phyloP scores from a whole-genome alignment of 352 stramenopile genomes.

The Blastocystis sp. region DNA sequence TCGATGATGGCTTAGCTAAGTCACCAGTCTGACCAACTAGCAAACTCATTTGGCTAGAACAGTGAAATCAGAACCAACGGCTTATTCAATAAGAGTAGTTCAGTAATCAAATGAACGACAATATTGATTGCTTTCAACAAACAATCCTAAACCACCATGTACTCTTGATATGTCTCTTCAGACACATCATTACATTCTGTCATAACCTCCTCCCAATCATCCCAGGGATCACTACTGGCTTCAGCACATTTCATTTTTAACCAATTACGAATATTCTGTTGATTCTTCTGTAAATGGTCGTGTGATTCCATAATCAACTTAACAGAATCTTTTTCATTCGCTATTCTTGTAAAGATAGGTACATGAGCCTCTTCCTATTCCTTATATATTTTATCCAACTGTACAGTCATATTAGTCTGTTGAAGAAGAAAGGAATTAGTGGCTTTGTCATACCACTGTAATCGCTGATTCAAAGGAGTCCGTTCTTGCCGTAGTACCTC shows the following conservation, averaged over 20 bases:
- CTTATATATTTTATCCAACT: neutral
- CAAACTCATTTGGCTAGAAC: too few species aligned
- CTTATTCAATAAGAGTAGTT: too few species aligned
- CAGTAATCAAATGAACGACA: too few species aligned
- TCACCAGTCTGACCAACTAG: too few species aligned
- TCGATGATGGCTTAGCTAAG: too few species aligned
- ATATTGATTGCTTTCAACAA: neutral
- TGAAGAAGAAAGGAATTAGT: neutral
- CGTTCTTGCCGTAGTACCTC: neutral
- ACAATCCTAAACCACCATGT: constrained; percentile 16
- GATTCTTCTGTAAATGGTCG: neutral
- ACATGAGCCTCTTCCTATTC: neutral
- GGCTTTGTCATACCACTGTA: neutral
- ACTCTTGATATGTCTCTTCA: neutral
- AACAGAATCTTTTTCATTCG: neutral
- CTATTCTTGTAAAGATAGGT: neutral
- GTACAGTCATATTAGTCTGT: neutral
- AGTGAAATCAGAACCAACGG: too few species aligned
- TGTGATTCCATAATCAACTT: neutral
- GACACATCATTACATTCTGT: neutral
- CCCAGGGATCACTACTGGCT: neutral
- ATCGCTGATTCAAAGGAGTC: neutral
- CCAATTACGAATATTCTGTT: neutral
- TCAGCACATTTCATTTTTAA: constrained; percentile 35
- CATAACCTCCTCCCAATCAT: constrained; percentile 6